A percentile compares a stretch with the other conserved stretches of the same genome.
phyloP scores from a whole-genome alignment of 164 flowering plant species.

The Chimonanthus salicifolius region DNA sequence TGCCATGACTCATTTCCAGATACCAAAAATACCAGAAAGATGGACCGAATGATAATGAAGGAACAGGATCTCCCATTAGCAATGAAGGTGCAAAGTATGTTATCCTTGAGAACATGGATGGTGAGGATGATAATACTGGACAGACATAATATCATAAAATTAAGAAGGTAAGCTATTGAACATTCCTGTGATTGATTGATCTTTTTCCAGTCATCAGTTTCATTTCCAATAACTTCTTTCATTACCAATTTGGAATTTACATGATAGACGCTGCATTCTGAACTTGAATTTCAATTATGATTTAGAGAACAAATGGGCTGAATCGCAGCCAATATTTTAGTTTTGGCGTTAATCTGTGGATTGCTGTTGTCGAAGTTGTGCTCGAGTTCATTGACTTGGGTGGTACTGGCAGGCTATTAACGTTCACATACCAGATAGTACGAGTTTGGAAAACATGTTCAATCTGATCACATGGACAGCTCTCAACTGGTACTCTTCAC shows the following conservation, averaged over 20 bases:
- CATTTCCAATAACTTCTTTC: neutral
- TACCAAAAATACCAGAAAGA: constrained; percentile 63
- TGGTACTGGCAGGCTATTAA: neutral
- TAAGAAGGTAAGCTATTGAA: neutral
- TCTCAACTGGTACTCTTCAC: neutral
- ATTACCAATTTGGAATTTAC: neutral
- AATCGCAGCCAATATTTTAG: neutral
- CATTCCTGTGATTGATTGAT: neutral
- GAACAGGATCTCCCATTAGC: constrained; percentile 15
- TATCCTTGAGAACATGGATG: constrained; percentile 84
- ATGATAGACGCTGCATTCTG: neutral
- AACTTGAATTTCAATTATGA: neutral
- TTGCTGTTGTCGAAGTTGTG: neutral
- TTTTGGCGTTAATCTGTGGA: neutral
- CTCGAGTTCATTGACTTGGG: neutral
- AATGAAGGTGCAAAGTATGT: constrained; percentile 63
- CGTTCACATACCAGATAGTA: neutral
- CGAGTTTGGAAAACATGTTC: neutral
- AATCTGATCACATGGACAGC: neutral
- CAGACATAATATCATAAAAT: neutral
- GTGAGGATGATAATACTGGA: constrained; percentile 43
- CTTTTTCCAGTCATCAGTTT: neutral
- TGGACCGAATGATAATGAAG: constrained; percentile 24
- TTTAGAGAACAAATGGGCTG: neutral
- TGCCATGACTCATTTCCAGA: constrained; percentile 29